phyloP scores from a whole-genome alignment of 352 stramenopile genomes.

The Phytophthora cactorum region DNA sequence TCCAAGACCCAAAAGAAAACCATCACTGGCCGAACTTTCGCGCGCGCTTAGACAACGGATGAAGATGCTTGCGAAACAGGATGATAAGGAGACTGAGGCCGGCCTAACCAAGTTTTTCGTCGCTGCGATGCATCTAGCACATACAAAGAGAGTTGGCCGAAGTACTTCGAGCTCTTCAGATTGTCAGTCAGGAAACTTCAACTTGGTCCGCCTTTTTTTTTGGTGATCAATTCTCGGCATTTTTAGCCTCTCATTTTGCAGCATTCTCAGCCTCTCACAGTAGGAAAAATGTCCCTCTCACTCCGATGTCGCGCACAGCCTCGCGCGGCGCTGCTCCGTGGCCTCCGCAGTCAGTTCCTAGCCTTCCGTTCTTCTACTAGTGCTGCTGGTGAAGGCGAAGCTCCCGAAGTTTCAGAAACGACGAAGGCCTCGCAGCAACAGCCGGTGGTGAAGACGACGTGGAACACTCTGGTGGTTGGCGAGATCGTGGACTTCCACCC shows the following conservation, averaged over 20 bases:
- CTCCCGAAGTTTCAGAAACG: conserved; percentile 7
- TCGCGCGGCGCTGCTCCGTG: conserved; percentile 10
- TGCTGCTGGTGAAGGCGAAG: conserved; percentile 5
- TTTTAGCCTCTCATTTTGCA: conserved; percentile 22
- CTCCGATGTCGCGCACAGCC: conserved; percentile 15
- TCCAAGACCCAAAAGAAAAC: conserved; percentile 93
- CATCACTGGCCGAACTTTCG: conserved; percentile 91
- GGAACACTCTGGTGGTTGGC: conserved; percentile 70
- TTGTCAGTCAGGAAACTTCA: not conserved
- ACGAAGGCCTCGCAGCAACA: conserved; percentile 35
- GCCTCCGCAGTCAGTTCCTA: conserved; percentile 17
- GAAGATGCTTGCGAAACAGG: not conserved
- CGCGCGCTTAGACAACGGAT: conserved; percentile 53
- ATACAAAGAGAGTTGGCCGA: too few relatives aligned
- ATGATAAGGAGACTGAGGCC: not conserved
- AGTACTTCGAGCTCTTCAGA: too few relatives aligned
- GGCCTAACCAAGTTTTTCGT: not conserved
- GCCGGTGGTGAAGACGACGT: conserved; percentile 52
- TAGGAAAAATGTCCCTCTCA: conserved; percentile 20
- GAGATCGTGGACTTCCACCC: conserved; percentile 67
- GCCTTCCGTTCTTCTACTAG: conserved; percentile 22
- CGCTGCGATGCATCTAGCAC: too few relatives aligned
- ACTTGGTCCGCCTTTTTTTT: not conserved
- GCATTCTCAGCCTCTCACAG: conserved; percentile 1
- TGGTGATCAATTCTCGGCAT: conserved; percentile 6